Conservation (phyloP, 2,329 filamentous ascomycete species). For the Dactylellina sp. region DNA sequence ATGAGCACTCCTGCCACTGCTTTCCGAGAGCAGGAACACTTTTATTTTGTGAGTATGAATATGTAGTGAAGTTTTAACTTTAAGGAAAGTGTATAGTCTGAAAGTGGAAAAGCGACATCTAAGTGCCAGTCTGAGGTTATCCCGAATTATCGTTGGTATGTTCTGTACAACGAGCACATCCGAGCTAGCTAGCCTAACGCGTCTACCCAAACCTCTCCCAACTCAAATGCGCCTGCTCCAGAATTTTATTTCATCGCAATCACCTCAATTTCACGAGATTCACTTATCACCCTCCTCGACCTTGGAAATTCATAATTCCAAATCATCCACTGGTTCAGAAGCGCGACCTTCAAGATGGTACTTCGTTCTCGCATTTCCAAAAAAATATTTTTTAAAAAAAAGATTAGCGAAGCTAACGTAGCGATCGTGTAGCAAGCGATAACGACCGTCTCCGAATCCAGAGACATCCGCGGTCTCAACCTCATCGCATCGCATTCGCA, state of each 20-base stretch:
- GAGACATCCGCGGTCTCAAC: constrained; percentile 95
- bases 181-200: constrained; percentile 19
- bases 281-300: neutral
- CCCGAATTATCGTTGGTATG: no score
- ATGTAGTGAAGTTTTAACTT: no score
- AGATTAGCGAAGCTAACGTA: neutral
- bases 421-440: constrained; percentile 65
- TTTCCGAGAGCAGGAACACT: no score
- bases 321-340: neutral
- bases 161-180: no score
- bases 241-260: constrained; percentile 25
- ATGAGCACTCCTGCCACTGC: no score
- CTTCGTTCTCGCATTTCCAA: neutral
- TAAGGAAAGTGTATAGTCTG: no score
- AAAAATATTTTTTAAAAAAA: no score
- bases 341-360: constrained; percentile 35
- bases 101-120: no score
- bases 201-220: constrained; percentile 39
- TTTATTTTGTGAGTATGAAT: no score
- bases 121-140: no score
- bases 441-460: constrained; percentile 90
- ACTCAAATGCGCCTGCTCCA: constrained; percentile 15
- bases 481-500: constrained; percentile 98
- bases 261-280: constrained; percentile 18
- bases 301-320: neutral